phyloP scores from a whole-genome alignment of 2,329 filamentous ascomycete species.

The Hypoxylon sp. region DNA sequence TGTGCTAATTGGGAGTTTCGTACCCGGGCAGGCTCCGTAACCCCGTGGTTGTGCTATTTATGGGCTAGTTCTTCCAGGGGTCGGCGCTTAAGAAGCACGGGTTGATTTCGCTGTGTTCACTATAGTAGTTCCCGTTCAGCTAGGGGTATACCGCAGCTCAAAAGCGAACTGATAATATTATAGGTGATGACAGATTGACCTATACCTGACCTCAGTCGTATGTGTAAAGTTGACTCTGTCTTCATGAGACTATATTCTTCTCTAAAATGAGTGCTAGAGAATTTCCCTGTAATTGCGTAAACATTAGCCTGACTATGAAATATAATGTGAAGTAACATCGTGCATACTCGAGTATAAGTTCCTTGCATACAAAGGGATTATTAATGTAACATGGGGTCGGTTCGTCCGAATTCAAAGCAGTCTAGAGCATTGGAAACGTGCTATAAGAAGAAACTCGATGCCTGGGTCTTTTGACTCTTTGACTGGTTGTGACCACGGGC shows the following conservation, averaged over 20 bases:
- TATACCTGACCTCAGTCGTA: background rate
- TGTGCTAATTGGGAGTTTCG: slow-evolving; percentile 8
- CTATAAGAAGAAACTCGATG: background rate
- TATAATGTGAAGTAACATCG: background rate
- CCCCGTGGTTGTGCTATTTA: slow-evolving; percentile 1
- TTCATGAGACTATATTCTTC: too few relatives aligned
- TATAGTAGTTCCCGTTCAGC: background rate
- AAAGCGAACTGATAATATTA: background rate
- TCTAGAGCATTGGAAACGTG: background rate
- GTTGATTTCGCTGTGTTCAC: background rate
- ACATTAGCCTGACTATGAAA: background rate
- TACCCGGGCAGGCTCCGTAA: background rate
- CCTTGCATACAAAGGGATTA: background rate
- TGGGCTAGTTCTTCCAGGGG: background rate
- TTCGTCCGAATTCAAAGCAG: background rate
- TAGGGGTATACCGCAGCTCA: background rate
- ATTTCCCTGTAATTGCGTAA: background rate
- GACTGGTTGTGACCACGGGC: too few relatives aligned
- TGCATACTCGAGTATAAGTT: background rate
- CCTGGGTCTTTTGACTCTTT: background rate
- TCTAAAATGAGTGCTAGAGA: too few relatives aligned
- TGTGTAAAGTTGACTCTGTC: background rate
- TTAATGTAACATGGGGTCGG: background rate
- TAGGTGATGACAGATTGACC: background rate
- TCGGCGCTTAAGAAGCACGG: slow-evolving; percentile 15